These are phyloP conservation scores for Thinopyrum elongatum DNA, from an alignment of 176 grass and related monocot species.

Conservation along the genomic window DNA sequence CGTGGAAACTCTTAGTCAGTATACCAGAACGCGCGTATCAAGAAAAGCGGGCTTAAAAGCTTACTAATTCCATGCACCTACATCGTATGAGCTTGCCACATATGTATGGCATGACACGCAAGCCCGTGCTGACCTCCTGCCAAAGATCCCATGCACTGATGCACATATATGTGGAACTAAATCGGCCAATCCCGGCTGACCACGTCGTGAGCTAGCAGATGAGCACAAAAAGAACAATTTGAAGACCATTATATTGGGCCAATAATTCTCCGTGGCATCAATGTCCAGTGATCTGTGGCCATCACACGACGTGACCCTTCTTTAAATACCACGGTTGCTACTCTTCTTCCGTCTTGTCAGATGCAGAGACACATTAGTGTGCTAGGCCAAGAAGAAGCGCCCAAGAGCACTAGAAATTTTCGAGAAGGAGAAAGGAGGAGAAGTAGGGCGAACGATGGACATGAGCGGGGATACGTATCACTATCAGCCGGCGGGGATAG, in stretches of 20 bases:
- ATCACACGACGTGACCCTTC: constrained; percentile 4
- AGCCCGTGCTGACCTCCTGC: background rate
- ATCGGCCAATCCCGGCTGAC: background rate
- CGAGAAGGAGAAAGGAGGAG: background rate
- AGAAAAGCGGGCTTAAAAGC: background rate
- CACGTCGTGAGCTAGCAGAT: constrained; percentile 11
- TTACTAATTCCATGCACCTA: background rate
- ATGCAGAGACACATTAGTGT: background rate
- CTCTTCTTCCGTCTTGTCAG: constrained; percentile 7
- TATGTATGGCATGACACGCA: background rate
- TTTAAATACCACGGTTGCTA: constrained; percentile 28
- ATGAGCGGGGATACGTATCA: constrained; percentile 9
- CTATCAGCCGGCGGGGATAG: constrained; percentile 27
- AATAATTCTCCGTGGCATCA: constrained; percentile 20
- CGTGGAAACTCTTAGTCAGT: background rate
- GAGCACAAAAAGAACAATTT: background rate
- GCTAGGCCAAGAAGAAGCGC: background rate
- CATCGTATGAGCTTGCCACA: background rate
- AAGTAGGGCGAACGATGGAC: background rate
- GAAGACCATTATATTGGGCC: background rate
- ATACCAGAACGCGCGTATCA: background rate
- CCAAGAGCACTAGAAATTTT: background rate
- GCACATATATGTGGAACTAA: background rate
- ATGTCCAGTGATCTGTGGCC: constrained; percentile 9
- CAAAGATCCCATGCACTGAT: background rate